Conservation (phyloP, 1,284 basidiomycete species). For the Anthracocystis panici-leucophaei region DNA sequence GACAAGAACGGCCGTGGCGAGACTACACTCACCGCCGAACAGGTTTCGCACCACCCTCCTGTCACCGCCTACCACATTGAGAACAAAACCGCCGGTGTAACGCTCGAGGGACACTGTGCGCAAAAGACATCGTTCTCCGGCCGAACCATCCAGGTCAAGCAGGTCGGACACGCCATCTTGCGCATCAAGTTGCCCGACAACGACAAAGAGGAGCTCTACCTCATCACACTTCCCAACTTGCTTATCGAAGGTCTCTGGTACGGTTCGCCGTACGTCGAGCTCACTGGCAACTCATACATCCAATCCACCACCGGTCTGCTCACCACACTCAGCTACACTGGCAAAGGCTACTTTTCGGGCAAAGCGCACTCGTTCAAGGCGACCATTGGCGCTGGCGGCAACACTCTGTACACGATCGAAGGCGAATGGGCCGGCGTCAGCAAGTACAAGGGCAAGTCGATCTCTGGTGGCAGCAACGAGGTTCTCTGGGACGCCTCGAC, state of each 20-base stretch:
- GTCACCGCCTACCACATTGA: constrained; percentile 76
- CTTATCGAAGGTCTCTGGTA: constrained; percentile 71
- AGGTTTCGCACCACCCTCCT: constrained; percentile 76
- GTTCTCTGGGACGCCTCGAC: constrained; percentile 73
- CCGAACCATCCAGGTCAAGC: constrained; percentile 87
- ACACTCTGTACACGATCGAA: constrained; percentile 77
- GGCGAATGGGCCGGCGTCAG: constrained; percentile 88
- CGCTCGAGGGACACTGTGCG: constrained; percentile 88
- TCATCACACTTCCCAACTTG: constrained; percentile 82
- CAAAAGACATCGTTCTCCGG: constrained; percentile 86
- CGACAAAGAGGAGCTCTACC: constrained; percentile 77
- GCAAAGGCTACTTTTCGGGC: constrained; percentile 91
- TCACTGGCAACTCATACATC: constrained; percentile 86
- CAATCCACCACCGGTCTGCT: constrained; percentile 81
- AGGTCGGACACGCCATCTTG: constrained; percentile 92
- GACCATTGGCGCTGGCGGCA: constrained; percentile 73
- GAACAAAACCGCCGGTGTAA: constrained; percentile 83
- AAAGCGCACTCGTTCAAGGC: constrained; percentile 95
- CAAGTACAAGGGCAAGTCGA: constrained; percentile 69
- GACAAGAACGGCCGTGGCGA: constrained; percentile 82
- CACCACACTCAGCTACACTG: constrained; percentile 82
- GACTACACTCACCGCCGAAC: constrained; percentile 90
- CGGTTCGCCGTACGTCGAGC: constrained; percentile 83
- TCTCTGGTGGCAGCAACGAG: constrained; percentile 63
- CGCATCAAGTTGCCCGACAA: constrained; percentile 77